These are phyloP conservation scores for Gymnopilus junonius DNA, from an alignment of 768 basidiomycete species.

Conservation along the genomic window DNA sequence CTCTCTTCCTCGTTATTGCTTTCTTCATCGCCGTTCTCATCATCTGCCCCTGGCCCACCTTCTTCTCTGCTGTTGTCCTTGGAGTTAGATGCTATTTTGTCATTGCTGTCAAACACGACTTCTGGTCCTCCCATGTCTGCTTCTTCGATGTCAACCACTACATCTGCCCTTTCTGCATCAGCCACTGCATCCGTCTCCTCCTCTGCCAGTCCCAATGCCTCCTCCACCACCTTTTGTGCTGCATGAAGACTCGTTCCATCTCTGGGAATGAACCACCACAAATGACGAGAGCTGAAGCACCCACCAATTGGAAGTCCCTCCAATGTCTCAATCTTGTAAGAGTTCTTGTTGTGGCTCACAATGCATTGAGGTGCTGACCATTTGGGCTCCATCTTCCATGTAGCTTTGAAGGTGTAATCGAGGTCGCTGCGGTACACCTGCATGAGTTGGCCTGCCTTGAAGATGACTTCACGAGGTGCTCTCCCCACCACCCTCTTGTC, in stretches of 20 bases:
- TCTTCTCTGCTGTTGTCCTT: too few relatives aligned
- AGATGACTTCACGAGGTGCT: neutral
- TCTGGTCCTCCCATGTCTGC: too few relatives aligned
- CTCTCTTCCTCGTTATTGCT: too few relatives aligned
- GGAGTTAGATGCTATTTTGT: too few relatives aligned
- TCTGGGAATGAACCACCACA: slow-evolving; percentile 25
- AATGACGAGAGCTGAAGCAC: slow-evolving; percentile 12
- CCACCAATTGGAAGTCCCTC: slow-evolving; percentile 12
- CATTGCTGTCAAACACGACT: too few relatives aligned
- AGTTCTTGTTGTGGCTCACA: slow-evolving; percentile 3
- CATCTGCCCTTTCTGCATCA: neutral
- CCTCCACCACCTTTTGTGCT: slow-evolving; percentile 15
- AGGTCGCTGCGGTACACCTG: slow-evolving; percentile 19
- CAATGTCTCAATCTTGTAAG: slow-evolving; percentile 16
- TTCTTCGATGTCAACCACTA: too few relatives aligned
- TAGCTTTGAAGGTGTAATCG: slow-evolving; percentile 12
- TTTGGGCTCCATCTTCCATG: slow-evolving; percentile 13
- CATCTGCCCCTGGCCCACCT: too few relatives aligned
- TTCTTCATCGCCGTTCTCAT: too few relatives aligned
- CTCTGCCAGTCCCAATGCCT: neutral
- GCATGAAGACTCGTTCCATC: slow-evolving; percentile 24
- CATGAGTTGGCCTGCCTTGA: slow-evolving; percentile 4
- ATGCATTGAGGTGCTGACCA: slow-evolving; percentile 19
- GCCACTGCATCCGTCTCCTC: neutral
- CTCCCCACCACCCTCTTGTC: slow-evolving; percentile 1